A percentile compares a stretch with the other conserved stretches of the same genome.
Conservation (phyloP, 2,329 filamentous ascomycete species). For the Colletotrichum tanaceti region DNA sequence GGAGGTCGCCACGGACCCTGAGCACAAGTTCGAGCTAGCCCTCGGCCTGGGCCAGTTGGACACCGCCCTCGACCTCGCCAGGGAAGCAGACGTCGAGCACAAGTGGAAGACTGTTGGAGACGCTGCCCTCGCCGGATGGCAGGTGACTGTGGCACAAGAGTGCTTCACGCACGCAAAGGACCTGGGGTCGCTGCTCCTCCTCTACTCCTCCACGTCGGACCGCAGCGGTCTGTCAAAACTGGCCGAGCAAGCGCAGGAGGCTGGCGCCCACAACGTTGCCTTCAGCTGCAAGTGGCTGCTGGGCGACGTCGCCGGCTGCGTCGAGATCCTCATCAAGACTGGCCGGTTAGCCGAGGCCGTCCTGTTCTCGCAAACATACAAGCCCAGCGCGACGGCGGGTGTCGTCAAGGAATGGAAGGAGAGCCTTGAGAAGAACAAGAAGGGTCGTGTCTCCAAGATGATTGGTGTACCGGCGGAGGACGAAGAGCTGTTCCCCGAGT, state of each 20-base stretch:
- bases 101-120: slow-evolving; percentile 99
- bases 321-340: slow-evolving; percentile 82
- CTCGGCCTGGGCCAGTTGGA: slow-evolving; percentile 85
- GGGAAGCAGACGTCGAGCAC: slow-evolving; percentile 87
- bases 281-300: slow-evolving; percentile 92
- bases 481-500: slow-evolving; percentile 93
- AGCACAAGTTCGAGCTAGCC: slow-evolving; percentile 96
- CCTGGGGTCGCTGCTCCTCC: slow-evolving; percentile 85
- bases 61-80: slow-evolving; percentile 86
- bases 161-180: slow-evolving; percentile 94
- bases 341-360: slow-evolving; percentile 86
- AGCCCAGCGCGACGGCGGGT: slow-evolving; percentile 77
- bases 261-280: slow-evolving; percentile 89
- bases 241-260: slow-evolving; percentile 78
- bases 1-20: slow-evolving; percentile 91
- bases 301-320: slow-evolving; percentile 83
- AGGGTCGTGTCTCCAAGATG: slow-evolving; percentile 84
- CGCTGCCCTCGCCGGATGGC: slow-evolving; percentile 86
- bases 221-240: slow-evolving; percentile 78
- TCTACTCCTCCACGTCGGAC: slow-evolving; percentile 89
- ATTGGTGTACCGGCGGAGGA: slow-evolving; percentile 86
- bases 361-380: slow-evolving; percentile 94
- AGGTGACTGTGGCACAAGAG: slow-evolving; percentile 87
- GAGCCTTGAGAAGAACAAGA: slow-evolving; percentile 83
- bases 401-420: slow-evolving; percentile 85